These are phyloP conservation scores for Thalassiosira hispida DNA, from an alignment of 352 stramenopile genomes.

Conservation along the genomic window DNA sequence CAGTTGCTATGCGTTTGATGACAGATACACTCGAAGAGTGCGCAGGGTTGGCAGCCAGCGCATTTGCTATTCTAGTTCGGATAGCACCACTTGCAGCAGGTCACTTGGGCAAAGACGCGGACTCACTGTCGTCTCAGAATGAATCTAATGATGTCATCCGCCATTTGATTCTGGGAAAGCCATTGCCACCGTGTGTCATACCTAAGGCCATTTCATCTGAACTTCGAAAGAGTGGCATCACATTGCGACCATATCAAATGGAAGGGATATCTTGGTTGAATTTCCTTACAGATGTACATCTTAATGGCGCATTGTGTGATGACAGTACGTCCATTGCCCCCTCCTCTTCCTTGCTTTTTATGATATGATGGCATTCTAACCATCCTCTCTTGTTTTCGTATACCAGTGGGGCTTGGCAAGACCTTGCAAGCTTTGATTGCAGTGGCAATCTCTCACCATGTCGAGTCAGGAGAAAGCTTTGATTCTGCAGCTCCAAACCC, in stretches of 20 bases:
- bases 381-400: neutral
- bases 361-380: neutral
- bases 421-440: constrained; percentile 93
- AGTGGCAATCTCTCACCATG: constrained; percentile 85
- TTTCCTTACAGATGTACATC: constrained; percentile 76
- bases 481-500: constrained; percentile 9
- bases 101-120: constrained; percentile 25
- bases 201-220: constrained; percentile 46
- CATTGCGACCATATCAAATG: constrained; percentile 79
- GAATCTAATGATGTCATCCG: constrained; percentile 68
- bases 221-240: constrained; percentile 51
- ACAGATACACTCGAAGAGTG: constrained; percentile 69
- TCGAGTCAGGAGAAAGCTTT: constrained; percentile 8
- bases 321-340: constrained; percentile 63
- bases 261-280: constrained; percentile 84
- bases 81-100: constrained; percentile 66
- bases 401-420: constrained; percentile 84
- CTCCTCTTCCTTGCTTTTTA: constrained; percentile 16
- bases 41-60: constrained; percentile 60
- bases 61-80: constrained; percentile 79
- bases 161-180: constrained; percentile 84
- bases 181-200: constrained; percentile 67
- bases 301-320: constrained; percentile 83
- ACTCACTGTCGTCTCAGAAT: constrained; percentile 6
- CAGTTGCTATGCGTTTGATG: constrained; percentile 80